Evolutionary conservation across 108 stramenopile genomes (phyloP), one percentile per base, ranked within the genome.

Genomic region (Cyclotella distinguenda): DNA sequence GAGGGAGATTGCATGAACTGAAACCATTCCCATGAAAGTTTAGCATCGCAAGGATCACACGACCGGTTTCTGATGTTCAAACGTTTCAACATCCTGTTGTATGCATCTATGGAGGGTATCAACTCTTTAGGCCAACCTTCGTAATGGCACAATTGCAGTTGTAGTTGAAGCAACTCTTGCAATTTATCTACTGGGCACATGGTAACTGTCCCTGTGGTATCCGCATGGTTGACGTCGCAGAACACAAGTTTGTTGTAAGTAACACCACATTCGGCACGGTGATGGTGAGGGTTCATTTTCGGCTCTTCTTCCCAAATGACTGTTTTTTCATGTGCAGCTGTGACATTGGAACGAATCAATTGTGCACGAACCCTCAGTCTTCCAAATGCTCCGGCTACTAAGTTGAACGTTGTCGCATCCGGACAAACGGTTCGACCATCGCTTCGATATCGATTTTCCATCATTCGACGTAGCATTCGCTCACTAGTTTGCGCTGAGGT

Each of bases 381-480:
- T 18, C 77, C 68, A 60, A 65, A 78, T 12, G 77, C 63, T 16
- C 69, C 77, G n/a, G 77, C 68, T 8, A 78, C 77, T 27, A 78
- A 47, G 23, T 47, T 25, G 59, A 78, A 78, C 7, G 77, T 78
- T 45, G 46, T 36, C 1, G 27, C 54, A 64, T 78, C 69, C 18
- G 77, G 77, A 28, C 77, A 78, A 31, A 58, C 77, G 35, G 77
- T 78, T 51, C 77, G 65, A 30, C 77, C 77, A 53, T 60, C 77
- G 42, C 77, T 78, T 12, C 68, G 63, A 26, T 61, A 66, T 38
- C 77, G 57, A 66, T 78, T 78, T 47, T 78, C 77, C 64, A 78
- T 78, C 77, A 78, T 78, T 4, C 77, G 63, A 65, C 69, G 77
- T n/a, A 78, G 58, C 77, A 78, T 78, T 18, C 64, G 39, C 61